phyloP scores from a whole-genome alignment of 2,329 filamentous ascomycete species.

The Exophiala calicioides region DNA sequence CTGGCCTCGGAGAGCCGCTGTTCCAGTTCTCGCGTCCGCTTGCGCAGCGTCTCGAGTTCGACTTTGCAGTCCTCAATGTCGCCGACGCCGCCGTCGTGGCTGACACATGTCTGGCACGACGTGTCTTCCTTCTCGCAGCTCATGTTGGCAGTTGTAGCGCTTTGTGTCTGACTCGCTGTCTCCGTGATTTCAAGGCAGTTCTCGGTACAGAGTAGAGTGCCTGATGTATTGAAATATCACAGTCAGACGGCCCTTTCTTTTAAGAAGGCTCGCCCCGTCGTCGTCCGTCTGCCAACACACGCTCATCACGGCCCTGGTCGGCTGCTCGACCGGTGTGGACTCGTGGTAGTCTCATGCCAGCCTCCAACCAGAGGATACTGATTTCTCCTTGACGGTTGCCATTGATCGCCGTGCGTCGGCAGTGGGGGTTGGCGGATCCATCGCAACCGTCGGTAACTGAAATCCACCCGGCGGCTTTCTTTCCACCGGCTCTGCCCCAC shows the following conservation, averaged over 20 bases:
- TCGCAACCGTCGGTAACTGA: not conserved
- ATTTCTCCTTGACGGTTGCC: too few species aligned
- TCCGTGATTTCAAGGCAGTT: not conserved
- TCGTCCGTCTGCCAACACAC: too few species aligned
- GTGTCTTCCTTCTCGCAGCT: conserved; percentile 8
- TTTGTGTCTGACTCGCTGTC: not conserved
- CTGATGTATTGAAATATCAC: too few species aligned
- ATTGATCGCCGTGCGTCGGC: not conserved
- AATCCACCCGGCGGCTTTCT: not conserved
- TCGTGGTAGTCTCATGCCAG: too few species aligned
- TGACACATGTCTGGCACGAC: conserved; percentile 11
- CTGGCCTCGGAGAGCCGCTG: conserved; percentile 36
- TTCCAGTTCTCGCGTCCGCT: conserved; percentile 42
- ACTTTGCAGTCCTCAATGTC: conserved; percentile 45
- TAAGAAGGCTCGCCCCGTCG: too few species aligned
- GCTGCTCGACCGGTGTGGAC: too few species aligned
- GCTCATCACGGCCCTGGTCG: too few species aligned
- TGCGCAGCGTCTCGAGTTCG: conserved; percentile 42
- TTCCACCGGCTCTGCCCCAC: too few species aligned
- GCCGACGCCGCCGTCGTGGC: conserved; percentile 11
- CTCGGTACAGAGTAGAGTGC: too few species aligned
- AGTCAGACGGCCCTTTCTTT: too few species aligned
- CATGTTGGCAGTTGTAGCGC: conserved; percentile 8
- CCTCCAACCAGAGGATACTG: too few species aligned
- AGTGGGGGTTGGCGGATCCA: not conserved